phyloP scores from a whole-genome alignment of 805 yeast species.

The Sugiyamaella americana region DNA sequence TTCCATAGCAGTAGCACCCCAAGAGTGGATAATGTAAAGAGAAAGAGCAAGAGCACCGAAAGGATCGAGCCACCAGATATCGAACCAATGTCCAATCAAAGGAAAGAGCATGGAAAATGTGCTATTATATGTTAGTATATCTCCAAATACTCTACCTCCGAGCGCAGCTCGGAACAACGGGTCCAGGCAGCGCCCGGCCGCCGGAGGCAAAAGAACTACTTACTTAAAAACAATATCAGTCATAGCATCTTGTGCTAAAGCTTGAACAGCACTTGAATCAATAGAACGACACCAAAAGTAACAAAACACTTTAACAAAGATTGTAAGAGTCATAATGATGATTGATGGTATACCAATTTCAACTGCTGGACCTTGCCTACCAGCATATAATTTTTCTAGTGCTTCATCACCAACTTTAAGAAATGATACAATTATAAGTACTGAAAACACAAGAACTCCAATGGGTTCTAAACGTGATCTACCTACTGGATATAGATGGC shows the following conservation, averaged over 20 bases:
- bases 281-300: conserved; percentile 59
- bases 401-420: conserved; percentile 67
- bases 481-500: conserved; percentile 55
- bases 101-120: conserved; percentile 68
- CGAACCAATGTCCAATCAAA: conserved; percentile 44
- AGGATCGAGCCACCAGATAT: conserved; percentile 69
- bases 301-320: conserved; percentile 52
- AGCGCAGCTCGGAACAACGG: too few species aligned
- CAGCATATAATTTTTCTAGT: conserved; percentile 40
- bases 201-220: background rate
- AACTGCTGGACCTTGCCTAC: conserved; percentile 28
- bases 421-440: conserved; percentile 65
- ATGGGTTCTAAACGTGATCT: conserved; percentile 68
- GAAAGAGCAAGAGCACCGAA: conserved; percentile 63
- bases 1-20: conserved; percentile 61
- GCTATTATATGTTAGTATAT: conserved; percentile 33
- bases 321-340: conserved; percentile 57
- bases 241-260: conserved; percentile 74
- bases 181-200: too few species aligned
- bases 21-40: conserved; percentile 53
- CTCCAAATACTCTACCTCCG: background rate
- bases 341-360: conserved; percentile 46
- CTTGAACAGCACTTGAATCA: conserved; percentile 63
- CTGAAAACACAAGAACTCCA: conserved; percentile 68
- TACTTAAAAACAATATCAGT: conserved; percentile 61